Evolutionary conservation across 2,329 filamentous ascomycete species (phyloP).

Genomic region (Stagonosporopsis rhizophila): DNA sequence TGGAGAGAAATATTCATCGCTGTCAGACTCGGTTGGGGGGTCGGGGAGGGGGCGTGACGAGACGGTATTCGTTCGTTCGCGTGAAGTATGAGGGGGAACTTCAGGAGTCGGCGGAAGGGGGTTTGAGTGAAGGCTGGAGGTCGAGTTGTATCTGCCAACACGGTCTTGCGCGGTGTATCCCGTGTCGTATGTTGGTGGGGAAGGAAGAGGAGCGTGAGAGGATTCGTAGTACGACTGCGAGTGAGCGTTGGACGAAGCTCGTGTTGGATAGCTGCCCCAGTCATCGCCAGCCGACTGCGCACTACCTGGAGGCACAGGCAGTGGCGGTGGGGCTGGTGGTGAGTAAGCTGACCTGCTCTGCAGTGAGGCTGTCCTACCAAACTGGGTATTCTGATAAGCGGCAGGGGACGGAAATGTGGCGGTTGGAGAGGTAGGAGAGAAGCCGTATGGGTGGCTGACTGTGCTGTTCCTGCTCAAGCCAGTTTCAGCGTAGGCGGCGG

Average conservation of each 20-base stretch:
- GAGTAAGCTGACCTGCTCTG: slow-evolving; percentile 45
- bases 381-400: slow-evolving; percentile 42
- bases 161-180: slow-evolving; percentile 40
- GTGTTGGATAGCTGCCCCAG: slow-evolving; percentile 45
- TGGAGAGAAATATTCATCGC: slow-evolving; percentile 50
- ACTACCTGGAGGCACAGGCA: slow-evolving; percentile 46
- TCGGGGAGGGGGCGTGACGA: slow-evolving; percentile 66
- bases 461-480: slow-evolving; percentile 40
- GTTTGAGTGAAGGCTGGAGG: slow-evolving; percentile 43
- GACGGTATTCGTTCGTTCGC: slow-evolving; percentile 60
- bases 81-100: slow-evolving; percentile 58
- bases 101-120: slow-evolving; percentile 58
- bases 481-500: slow-evolving; percentile 53
- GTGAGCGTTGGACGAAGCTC: slow-evolving; percentile 37
- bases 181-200: slow-evolving; percentile 41
- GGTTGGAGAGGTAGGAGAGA: slow-evolving; percentile 46
- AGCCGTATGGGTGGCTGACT: slow-evolving; percentile 46
- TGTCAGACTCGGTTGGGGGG: slow-evolving; percentile 62
- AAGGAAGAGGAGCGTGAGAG: slow-evolving; percentile 46
- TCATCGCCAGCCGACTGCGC: slow-evolving; percentile 43
- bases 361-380: slow-evolving; percentile 41
- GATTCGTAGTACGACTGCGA: slow-evolving; percentile 41
- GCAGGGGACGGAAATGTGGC: slow-evolving; percentile 41
- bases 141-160: slow-evolving; percentile 40
- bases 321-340: slow-evolving; percentile 45